Evolutionary conservation across 1,284 basidiomycete genomes (phyloP), one percentile per base, ranked within the genome.

Genomic region (Neotropicomus parvogracilis): DNA sequence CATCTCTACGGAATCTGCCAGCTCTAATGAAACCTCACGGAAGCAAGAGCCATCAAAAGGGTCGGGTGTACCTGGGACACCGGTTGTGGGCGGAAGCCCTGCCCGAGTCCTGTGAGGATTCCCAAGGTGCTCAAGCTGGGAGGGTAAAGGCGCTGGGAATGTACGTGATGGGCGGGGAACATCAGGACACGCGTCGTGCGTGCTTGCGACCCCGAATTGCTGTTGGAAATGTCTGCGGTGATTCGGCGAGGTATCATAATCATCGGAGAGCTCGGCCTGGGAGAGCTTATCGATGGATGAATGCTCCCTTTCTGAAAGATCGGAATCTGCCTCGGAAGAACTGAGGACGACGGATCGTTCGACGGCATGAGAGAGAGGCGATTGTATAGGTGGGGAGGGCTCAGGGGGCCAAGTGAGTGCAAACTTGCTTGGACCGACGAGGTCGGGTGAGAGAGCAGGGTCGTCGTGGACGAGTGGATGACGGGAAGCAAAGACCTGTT

Each of bases 1-100:
- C 70, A 85, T 82, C 68, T 94, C 91, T 13, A 92, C 80, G 5
- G 85, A 85, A 67, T 95, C 91, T 8, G 91, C 91, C 8, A 95
- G 75, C 67, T 95, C 92, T 31, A 86, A 69, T 1, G 86, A 86
- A 46, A 88, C 70, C 49, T 87, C 85, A 37, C 76, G 75, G 54
- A 85, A 73, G 50, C 73, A 75, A 16, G 71, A 63, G 41, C 71
- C 67, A 16, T 72, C 66, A 4, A 65, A 32, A n/a, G 48, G 17
- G 37, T 16, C 26, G 20, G 44, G 42, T 33, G 40, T 14, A n/a
- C 32, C 24, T 21, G 60, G 31, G 31, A 35, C 19, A n/a, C 19
- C 20, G 19, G 34, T 40, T 36, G 46, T 29, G 32, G 39, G 48
- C 20, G 46, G 47, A 19, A 26, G 32, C 32, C 43, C 40, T 17